Base-by-base conservation (phyloP, 441 rosid genomes). In the Erodium trifolium region DNA sequence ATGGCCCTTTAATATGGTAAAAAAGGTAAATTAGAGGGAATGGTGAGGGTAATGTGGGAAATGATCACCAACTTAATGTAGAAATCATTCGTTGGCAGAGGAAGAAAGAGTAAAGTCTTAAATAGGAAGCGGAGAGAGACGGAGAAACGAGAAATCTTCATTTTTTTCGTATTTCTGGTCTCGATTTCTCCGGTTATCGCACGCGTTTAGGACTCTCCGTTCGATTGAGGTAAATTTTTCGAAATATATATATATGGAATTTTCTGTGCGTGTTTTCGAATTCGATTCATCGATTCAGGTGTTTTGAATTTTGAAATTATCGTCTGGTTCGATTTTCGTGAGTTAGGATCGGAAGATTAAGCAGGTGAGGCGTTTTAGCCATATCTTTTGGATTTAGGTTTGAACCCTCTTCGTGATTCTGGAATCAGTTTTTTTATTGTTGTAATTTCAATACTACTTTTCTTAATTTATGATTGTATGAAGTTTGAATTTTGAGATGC, bases 311-410 rank as follows among this genome's bases (percentile, higher is more conserved):
- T 57, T 34, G 60, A n/a, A n/a, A 14, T 31, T 31, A 3, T 23
- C 27, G 27, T 23, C 27, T 49, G 17, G 0, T 34, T 37, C 41
- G 41, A 37, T 31, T 23, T 64, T 23, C 18, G 17, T 67, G 59
- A 51, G 18, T n/a, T 72, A 62, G 78, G 72, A 71, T 74, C 78
- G 69, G 69, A 35, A 69, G 11, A 31, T 55, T 59, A 65, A 68
- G 51, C 66, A 55, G 81, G 71, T 71, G 31, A 51, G 71, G 68
- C 55, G n/a, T 37, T 73, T 72, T 70, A 13, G 12, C 29, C 62
- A 34, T 39, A 17, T 67, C 17, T 17, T 14, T 37, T 6, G 19
- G 39, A 13, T 31, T 23, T 62, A 1, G 66, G 37, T 27, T 57
- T 8, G 6, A 60, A 60, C 9, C 63, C 13, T 53, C 60, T 53